Evolutionary conservation across 2,329 filamentous ascomycete genomes (phyloP).

Genomic region (Sclerotinia sclerotiorum): DNA sequence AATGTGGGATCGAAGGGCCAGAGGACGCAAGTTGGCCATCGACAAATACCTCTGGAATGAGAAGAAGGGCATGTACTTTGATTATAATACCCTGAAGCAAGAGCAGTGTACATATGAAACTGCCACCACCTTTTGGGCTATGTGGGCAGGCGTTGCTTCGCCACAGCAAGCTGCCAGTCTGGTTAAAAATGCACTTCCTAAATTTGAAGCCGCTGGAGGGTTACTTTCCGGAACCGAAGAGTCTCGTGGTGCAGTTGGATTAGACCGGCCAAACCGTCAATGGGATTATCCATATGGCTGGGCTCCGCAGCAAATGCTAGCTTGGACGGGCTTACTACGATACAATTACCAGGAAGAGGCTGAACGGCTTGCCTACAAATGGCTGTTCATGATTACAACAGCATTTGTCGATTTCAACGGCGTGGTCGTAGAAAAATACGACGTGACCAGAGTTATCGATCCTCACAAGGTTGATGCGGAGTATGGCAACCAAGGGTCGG

Average conservation of each 20-base stretch:
- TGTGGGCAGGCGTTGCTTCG: constrained; percentile 89
- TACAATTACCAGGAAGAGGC: constrained; percentile 92
- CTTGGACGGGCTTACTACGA: constrained; percentile 87
- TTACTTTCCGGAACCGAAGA: constrained; percentile 86
- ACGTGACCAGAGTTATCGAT: constrained; percentile 86
- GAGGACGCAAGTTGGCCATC: constrained; percentile 78
- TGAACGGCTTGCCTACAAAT: constrained; percentile 88
- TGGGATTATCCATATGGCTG: constrained; percentile 99
- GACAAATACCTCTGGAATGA: constrained; percentile 95
- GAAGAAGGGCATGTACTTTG: constrained; percentile 92
- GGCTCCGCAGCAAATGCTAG: constrained; percentile 98
- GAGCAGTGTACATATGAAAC: constrained; percentile 82
- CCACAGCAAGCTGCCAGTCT: constrained; percentile 83
- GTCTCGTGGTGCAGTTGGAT: constrained; percentile 75
- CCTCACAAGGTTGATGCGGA: constrained; percentile 94
- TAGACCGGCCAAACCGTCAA: constrained; percentile 88
- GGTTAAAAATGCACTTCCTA: constrained; percentile 77
- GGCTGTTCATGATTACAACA: constrained; percentile 98
- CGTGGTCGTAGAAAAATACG: constrained; percentile 97
- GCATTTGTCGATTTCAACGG: constrained; percentile 98
- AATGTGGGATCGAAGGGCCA: constrained; percentile 85
- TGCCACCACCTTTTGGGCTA: constrained; percentile 93
- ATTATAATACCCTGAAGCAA: constrained; percentile 86
- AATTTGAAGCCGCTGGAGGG: constrained; percentile 85
- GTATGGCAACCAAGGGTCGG: constrained; percentile 93